Percentiles rank a stretch among this genome's conserved stretches.
Evolutionary conservation across 2,329 filamentous ascomycete species (phyloP).

Genomic region (Penicillium expansum): DNA sequence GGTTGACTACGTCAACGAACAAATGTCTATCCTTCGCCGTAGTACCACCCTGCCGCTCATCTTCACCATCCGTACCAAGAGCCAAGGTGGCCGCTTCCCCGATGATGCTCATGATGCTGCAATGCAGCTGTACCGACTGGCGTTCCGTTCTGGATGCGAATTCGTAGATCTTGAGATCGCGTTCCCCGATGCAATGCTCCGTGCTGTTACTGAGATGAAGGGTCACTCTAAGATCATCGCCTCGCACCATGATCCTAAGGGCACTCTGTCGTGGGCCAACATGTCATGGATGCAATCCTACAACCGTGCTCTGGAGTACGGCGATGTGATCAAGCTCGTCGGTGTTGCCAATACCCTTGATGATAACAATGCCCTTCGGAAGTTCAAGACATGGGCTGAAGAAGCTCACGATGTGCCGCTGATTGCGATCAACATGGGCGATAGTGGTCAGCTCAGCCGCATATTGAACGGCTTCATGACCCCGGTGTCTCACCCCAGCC

Average conservation of each 20-base stretch:
- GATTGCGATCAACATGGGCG: slow-evolving; percentile 95
- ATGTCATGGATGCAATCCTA: slow-evolving; percentile 90
- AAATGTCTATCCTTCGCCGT: slow-evolving; percentile 75
- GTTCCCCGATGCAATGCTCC: slow-evolving; percentile 72
- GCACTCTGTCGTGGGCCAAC: slow-evolving; percentile 79
- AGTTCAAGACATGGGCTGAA: slow-evolving; percentile 75
- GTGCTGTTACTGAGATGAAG: slow-evolving; percentile 65
- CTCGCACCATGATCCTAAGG: slow-evolving; percentile 86
- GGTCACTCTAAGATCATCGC: slow-evolving; percentile 81
- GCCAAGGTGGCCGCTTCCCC: slow-evolving; percentile 85
- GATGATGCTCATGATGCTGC: slow-evolving; percentile 71
- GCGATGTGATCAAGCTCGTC: slow-evolving; percentile 91
- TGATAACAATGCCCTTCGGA: slow-evolving; percentile 81
- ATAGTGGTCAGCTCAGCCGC: slow-evolving; percentile 79
- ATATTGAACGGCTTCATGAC: slow-evolving; percentile 92
- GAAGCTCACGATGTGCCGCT: slow-evolving; percentile 74
- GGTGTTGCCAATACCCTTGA: slow-evolving; percentile 72
- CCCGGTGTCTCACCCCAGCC: slow-evolving; percentile 80
- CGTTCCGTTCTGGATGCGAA: slow-evolving; percentile 79
- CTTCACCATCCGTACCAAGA: slow-evolving; percentile 82
- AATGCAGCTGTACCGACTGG: slow-evolving; percentile 71
- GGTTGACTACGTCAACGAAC: slow-evolving; percentile 73
- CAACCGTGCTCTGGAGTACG: slow-evolving; percentile 84
- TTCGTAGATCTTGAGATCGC: slow-evolving; percentile 93
- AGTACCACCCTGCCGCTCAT: slow-evolving; percentile 75